Evolutionary conservation across 2,329 filamentous ascomycete genomes (phyloP), one percentile per base, ranked within the genome.

Genomic region (Gliomastix tumulicola): DNA sequence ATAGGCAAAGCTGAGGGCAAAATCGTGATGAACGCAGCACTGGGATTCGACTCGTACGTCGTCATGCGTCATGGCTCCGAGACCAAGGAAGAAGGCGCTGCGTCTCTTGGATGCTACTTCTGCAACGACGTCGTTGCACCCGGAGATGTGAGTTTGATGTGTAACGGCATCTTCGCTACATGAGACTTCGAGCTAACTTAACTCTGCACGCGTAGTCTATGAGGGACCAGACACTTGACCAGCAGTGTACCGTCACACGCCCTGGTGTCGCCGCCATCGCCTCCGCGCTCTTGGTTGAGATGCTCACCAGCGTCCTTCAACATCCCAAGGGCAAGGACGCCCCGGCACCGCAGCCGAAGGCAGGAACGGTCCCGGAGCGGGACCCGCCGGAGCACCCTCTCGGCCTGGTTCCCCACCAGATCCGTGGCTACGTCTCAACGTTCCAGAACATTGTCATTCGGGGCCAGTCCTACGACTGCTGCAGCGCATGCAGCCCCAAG

Each of bases 61-160:
- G 88, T 95, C 23, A 97, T 98, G 92, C 79, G 92, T 39, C 92
- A 98, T 58, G 92, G 92, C 2, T 70, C 87, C 6, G 74, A 78
- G 47, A 68, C 69, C 4, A 57, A 62, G 30, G 65, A 69, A 35
- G 68, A 74, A 10, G 70, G 64, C n/a, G 68, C 77, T 37, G 67
- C 78, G 35, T 79, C 86, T 19, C 69, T 97, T 19, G 92, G 92
- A 9, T 98, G 92, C 62, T 98, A 98, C 58, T 98, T 97, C 61
- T 98, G 92, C 64, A 97, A 94, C 51, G 92, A 98, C 56, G 90
- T 98, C 19, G 90, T 97, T 34, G 87, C 90, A 7, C 92, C 92
- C 17, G 83, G 83, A 43, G 88, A 97, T 65, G 89, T 94, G 66
- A 78, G 83, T 73, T 23, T n/a, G n/a, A n/a, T n/a, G n/a, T n/a